Conservation (phyloP, 1,139 yeast genomes). For the Blastobotrys petasosporus region DNA sequence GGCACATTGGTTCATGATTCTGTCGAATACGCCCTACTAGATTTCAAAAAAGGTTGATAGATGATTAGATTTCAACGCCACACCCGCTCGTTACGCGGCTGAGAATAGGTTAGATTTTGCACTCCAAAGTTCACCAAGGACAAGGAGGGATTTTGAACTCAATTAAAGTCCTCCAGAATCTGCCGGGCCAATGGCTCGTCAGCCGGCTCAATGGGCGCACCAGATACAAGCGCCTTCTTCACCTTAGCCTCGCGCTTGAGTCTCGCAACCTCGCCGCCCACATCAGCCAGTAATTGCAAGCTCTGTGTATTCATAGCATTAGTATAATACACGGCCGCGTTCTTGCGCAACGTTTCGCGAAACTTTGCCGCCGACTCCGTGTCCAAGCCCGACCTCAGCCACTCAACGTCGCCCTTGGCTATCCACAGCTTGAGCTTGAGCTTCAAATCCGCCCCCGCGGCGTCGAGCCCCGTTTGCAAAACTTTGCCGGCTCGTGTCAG, state of each 20-base stretch:
- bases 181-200: too few species aligned
- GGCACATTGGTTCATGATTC: too few species aligned
- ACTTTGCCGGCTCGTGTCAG: conserved; percentile 14
- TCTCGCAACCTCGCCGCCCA: conserved; percentile 15
- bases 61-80: too few species aligned
- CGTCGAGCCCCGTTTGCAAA: conserved; percentile 7
- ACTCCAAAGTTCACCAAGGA: too few species aligned
- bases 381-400: conserved; percentile 20
- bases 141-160: too few species aligned
- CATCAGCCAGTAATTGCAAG: conserved; percentile 5
- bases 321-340: conserved; percentile 23
- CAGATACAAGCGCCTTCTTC: conserved; percentile 9
- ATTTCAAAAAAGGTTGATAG: too few species aligned
- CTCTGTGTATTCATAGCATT: conserved; percentile 21
- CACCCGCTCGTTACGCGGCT: too few species aligned
- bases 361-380: conserved; percentile 21
- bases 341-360: conserved; percentile 18
- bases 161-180: too few species aligned
- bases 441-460: conserved; percentile 2
- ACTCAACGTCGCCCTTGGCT: conserved; percentile 27
- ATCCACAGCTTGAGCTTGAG: conserved; percentile 17
- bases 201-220: too few species aligned
- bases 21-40: too few species aligned
- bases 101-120: too few species aligned
- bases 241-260: conserved; percentile 17